phyloP scores from a whole-genome alignment of 2,329 filamentous ascomycete genomes.

The Aspergillus calidoustus region DNA sequence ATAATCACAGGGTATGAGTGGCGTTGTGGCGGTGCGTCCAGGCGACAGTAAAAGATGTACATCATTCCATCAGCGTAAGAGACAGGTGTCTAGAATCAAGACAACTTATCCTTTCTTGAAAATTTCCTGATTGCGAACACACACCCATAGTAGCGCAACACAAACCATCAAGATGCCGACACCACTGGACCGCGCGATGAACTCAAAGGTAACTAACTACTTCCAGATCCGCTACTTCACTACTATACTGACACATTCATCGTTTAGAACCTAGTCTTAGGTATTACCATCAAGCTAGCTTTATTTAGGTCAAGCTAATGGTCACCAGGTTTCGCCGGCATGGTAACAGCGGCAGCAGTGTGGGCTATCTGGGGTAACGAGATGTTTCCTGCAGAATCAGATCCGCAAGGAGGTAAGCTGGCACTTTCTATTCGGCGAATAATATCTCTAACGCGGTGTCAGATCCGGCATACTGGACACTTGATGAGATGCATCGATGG shows the following conservation, averaged over 20 bases:
- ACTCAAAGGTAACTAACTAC: slow-evolving; percentile 67
- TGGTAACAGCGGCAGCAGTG: slow-evolving; percentile 78
- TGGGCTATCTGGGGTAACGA: slow-evolving; percentile 87
- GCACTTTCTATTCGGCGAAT: not conserved
- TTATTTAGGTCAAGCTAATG: slow-evolving; percentile 27
- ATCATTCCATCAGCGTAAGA: not conserved
- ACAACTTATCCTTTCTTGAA: not conserved
- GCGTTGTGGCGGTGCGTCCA: slow-evolving; percentile 20
- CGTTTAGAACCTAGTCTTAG: slow-evolving; percentile 69
- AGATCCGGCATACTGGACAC: slow-evolving; percentile 75
- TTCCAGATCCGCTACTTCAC: not conserved
- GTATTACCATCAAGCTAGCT: slow-evolving; percentile 48
- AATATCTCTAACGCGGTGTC: slow-evolving; percentile 15
- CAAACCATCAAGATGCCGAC: slow-evolving; percentile 65
- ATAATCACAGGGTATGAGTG: not conserved
- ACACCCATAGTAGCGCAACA: not conserved
- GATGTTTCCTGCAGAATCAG: slow-evolving; percentile 74
- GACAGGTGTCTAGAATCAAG: not conserved
- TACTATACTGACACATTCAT: slow-evolving; percentile 24
- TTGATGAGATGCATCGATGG: slow-evolving; percentile 80
- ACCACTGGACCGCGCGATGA: slow-evolving; percentile 69
- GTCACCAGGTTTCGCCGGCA: slow-evolving; percentile 73
- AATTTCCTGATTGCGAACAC: not conserved
- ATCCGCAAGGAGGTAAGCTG: slow-evolving; percentile 73
- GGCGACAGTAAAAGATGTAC: slow-evolving; percentile 11